Evolutionary conservation across 2,329 filamentous ascomycete species (phyloP).

Genomic region (Oidium heveae): DNA sequence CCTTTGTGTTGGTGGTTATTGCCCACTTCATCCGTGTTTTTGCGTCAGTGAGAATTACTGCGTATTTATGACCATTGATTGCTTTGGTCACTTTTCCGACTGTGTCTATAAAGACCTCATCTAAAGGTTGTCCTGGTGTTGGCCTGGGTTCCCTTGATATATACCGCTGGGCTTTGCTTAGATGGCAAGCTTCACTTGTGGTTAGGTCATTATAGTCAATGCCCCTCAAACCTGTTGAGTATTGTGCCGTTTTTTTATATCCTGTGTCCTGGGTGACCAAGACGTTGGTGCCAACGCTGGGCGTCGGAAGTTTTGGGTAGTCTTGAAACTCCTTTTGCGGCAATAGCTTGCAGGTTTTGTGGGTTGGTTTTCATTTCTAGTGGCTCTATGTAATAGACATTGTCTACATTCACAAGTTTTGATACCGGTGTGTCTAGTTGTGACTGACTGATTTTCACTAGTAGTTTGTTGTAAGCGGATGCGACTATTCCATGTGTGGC

Average conservation of each 20-base stretch:
- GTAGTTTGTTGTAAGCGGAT: background rate
- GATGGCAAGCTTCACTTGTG: no score
- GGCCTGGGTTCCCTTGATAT: background rate
- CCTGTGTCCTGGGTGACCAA: no score
- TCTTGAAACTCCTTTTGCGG: background rate
- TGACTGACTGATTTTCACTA: background rate
- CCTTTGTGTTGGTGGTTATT: background rate
- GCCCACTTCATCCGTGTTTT: background rate
- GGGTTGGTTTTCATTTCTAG: background rate
- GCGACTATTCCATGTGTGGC: background rate
- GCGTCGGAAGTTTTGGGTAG: background rate
- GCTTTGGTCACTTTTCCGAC: background rate
- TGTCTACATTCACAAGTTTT: background rate
- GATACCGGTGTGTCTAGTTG: background rate
- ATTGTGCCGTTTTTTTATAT: background rate
- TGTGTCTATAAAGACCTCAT: no score
- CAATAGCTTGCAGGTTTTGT: background rate
- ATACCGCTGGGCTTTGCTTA: background rate
- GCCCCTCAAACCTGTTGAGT: background rate
- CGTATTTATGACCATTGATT: background rate
- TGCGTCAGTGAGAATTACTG: no score
- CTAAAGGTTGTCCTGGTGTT: background rate
- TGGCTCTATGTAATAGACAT: background rate
- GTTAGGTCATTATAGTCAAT: background rate
- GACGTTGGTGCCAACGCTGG: background rate